Evolutionary conservation across 2,329 filamentous ascomycete genomes (phyloP), one percentile per base, ranked within the genome.

Genomic region (Myotisia sp.): DNA sequence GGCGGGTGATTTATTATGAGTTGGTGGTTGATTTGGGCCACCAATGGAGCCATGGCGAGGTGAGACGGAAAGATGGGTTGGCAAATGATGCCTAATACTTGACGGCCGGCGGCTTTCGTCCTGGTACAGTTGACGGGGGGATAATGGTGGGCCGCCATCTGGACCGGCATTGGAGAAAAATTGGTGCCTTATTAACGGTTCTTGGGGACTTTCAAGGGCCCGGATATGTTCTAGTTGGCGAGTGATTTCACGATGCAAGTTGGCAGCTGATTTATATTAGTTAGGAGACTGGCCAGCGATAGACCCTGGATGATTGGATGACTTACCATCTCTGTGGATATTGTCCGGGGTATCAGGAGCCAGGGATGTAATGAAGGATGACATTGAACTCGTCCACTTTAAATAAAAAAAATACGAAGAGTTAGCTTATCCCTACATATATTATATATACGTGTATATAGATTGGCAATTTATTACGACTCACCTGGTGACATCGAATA

Each of bases 41-140:
- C 82, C 76, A 50, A 92, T 87, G 14, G 87, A 94, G 32, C 86
- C 86, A 56, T 86, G 93, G 20, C 82, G 76, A 10, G 84, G 76
- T 43, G 76, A 80, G 37, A 77, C 71, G 9, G 82, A 77, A 37
- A 93, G 66, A 53, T 85, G 83, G n/a, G 84, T 76, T 24, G 84
- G 79, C 8, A 90, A 72, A 8, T 81, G 74, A 22, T 83, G 78
- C 18, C 83, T 75, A 54, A 72, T 67, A 32, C 86, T 64, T 33
- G 78, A 84, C 16, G 69, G 69, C 31, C 81, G 71, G 40, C 85
- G 76, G 36, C 75, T 72, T 39, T 93, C 87, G 49, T 93, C 86
- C 49, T 86, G 80, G 6, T 85, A 74, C 44, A 86, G 62, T 58
- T 93, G 86, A 42, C 85, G 76, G 13, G 87, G 87, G 26, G 87